A percentile compares a stretch with the other conserved stretches of the same genome.
Conservation (phyloP, 345 rosid species). For the Acer yangbiense region DNA sequence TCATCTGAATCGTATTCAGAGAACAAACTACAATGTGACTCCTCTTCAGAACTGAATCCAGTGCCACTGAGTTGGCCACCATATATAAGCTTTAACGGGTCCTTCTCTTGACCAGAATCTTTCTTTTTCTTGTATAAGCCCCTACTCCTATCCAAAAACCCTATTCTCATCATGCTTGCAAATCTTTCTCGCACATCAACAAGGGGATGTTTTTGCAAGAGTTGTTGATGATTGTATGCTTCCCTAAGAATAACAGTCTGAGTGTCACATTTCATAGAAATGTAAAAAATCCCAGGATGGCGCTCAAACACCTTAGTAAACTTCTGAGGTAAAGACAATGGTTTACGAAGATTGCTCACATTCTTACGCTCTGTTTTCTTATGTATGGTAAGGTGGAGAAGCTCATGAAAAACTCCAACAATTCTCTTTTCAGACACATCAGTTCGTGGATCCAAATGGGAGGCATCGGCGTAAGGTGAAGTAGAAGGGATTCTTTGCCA, state of each 20-base stretch:
- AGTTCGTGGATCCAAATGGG: slow-evolving; percentile 82
- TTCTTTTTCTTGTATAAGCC: slow-evolving; percentile 49
- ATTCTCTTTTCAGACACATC: slow-evolving; percentile 85
- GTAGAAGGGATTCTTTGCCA: slow-evolving; percentile 87
- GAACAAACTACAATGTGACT: slow-evolving; percentile 27
- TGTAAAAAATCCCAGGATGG: slow-evolving; percentile 85
- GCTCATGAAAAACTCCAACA: slow-evolving; percentile 84
- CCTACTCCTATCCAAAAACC: slow-evolving; percentile 64
- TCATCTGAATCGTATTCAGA: slow-evolving; percentile 41
- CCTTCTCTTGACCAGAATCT: slow-evolving; percentile 12
- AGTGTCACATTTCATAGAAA: slow-evolving; percentile 61
- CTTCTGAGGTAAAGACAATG: slow-evolving; percentile 72
- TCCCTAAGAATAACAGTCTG: slow-evolving; percentile 83
- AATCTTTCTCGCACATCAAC: slow-evolving; percentile 50
- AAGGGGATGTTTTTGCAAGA: slow-evolving; percentile 58
- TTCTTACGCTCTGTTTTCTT: slow-evolving; percentile 77
- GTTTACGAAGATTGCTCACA: slow-evolving; percentile 74
- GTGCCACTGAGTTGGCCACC: slow-evolving; percentile 11
- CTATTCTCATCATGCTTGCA: slow-evolving; percentile 55
- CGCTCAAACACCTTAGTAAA: slow-evolving; percentile 86
- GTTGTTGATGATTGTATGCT: slow-evolving; percentile 57
- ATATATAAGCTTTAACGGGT: slow-evolving; percentile 3
- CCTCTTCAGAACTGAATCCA: slow-evolving; percentile 35
- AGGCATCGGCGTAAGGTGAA: slow-evolving; percentile 62
- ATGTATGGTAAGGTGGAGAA: slow-evolving; percentile 72